Conservation (phyloP, 2,329 filamentous ascomycete genomes). For the Xylaria sp. region DNA sequence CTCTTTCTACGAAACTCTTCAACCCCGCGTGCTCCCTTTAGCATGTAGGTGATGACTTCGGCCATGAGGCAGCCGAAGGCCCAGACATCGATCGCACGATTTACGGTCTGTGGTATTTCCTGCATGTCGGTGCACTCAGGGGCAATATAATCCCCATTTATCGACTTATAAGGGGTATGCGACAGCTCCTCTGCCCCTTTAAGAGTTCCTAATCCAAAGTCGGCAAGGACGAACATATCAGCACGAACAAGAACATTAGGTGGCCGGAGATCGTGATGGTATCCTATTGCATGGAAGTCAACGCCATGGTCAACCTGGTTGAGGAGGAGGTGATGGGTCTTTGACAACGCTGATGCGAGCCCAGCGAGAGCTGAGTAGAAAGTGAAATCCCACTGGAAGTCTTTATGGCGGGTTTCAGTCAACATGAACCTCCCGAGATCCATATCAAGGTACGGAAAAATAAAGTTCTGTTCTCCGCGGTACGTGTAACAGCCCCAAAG, state of each 20-base stretch:
- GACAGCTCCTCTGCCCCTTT: background rate
- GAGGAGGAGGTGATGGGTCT: too few species aligned
- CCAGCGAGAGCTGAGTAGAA: too few species aligned
- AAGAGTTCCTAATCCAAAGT: slow-evolving; percentile 17
- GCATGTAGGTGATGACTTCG: slow-evolving; percentile 15
- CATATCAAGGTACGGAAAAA: too few species aligned
- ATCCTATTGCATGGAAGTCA: too few species aligned
- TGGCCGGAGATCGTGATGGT: slow-evolving; percentile 20
- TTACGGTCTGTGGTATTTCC: background rate
- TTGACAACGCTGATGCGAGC: too few species aligned
- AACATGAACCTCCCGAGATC: too few species aligned
- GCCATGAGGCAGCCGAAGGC: slow-evolving; percentile 20
- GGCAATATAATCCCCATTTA: slow-evolving; percentile 3
- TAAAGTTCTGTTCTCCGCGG: too few species aligned
- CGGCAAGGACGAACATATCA: slow-evolving; percentile 13
- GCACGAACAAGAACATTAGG: slow-evolving; percentile 16
- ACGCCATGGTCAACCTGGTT: too few species aligned
- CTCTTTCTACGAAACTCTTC: too few species aligned
- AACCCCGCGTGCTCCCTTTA: background rate
- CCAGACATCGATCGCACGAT: slow-evolving; percentile 12
- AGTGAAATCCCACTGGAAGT: too few species aligned
- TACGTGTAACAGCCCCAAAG: too few species aligned
- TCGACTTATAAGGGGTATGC: slow-evolving; percentile 9
- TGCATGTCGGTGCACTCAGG: slow-evolving; percentile 16
- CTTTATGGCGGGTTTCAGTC: too few species aligned